A percentile compares a stretch with the other conserved stretches of the same genome.
Conservation (phyloP, 2,329 filamentous ascomycete species). For the Colletotrichum sp. region DNA sequence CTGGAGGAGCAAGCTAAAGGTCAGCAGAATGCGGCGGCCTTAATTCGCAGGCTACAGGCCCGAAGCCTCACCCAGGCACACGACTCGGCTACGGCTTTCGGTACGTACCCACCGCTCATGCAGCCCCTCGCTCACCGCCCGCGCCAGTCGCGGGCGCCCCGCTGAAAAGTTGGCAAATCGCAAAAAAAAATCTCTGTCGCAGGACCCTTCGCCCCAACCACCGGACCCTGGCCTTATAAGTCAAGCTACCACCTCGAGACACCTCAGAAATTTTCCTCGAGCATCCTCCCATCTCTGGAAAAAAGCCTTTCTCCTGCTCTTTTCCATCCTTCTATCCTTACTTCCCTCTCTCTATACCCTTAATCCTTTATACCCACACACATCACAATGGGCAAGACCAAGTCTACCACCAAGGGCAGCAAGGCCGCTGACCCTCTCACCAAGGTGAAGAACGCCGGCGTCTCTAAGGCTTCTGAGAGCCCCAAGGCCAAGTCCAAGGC, state of each 20-base stretch:
- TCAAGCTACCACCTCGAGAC: conserved; percentile 15
- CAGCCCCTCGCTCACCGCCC: conserved; percentile 18
- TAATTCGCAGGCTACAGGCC: conserved; percentile 17
- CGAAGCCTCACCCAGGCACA: not conserved
- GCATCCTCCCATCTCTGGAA: conserved; percentile 15
- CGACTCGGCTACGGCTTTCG: not conserved
- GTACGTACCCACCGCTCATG: conserved; percentile 10
- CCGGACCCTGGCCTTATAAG: conserved; percentile 18
- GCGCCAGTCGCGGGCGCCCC: conserved; percentile 3
- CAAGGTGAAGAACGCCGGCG: conserved; percentile 68
- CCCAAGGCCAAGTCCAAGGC: conserved; percentile 73
- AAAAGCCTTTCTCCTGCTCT: conserved; percentile 3
- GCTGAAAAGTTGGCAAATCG: conserved; percentile 21
- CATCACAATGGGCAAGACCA: conserved; percentile 63
- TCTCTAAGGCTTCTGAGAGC: conserved; percentile 71
- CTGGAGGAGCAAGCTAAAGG: conserved; percentile 10
- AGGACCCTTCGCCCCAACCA: conserved; percentile 24
- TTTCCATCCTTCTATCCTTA: not conserved
- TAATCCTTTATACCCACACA: not conserved
- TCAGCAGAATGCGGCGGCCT: conserved; percentile 17
- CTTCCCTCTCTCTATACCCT: not conserved
- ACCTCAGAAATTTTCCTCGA: not conserved
- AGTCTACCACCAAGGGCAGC: conserved; percentile 62
- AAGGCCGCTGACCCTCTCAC: conserved; percentile 52
- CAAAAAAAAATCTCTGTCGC: conserved; percentile 20